phyloP scores from a whole-genome alignment of 345 rosid species.

The Theobroma cacao region DNA sequence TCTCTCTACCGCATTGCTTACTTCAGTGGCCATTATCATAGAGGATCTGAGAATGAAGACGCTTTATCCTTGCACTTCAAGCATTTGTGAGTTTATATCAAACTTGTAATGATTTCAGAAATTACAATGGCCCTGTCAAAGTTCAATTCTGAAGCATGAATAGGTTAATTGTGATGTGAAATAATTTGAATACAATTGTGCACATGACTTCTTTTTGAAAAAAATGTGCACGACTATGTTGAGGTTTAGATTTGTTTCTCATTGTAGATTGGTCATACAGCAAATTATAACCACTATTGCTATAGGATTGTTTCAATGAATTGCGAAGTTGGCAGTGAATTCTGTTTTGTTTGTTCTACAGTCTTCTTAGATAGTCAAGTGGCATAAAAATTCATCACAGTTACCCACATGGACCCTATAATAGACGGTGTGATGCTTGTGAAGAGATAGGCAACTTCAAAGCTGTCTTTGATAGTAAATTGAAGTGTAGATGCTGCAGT shows the following conservation, averaged over 20 bases:
- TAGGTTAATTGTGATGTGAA: not conserved
- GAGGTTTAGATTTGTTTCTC: not conserved
- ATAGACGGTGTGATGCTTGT: not conserved
- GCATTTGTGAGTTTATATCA: not conserved
- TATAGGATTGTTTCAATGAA: too few relatives aligned
- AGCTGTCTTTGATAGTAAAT: not conserved
- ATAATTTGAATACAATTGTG: constrained; percentile 16
- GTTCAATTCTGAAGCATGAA: not conserved
- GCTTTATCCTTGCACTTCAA: not conserved
- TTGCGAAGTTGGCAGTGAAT: too few relatives aligned
- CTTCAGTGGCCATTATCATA: not conserved
- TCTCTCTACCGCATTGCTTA: not conserved
- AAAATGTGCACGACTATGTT: too few relatives aligned
- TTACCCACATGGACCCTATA: not conserved
- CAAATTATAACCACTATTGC: not conserved
- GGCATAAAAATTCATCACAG: not conserved
- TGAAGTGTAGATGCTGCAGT: not conserved
- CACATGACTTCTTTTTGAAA: too few relatives aligned
- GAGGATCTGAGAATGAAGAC: not conserved
- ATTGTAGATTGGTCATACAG: not conserved
- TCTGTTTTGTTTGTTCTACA: not conserved
- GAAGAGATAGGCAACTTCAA: not conserved
- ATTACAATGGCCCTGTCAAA: not conserved
- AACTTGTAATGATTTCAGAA: not conserved
- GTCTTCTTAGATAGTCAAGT: not conserved